phyloP scores from a whole-genome alignment of 2,329 filamentous ascomycete genomes.

The Aureobasidium pullulans region DNA sequence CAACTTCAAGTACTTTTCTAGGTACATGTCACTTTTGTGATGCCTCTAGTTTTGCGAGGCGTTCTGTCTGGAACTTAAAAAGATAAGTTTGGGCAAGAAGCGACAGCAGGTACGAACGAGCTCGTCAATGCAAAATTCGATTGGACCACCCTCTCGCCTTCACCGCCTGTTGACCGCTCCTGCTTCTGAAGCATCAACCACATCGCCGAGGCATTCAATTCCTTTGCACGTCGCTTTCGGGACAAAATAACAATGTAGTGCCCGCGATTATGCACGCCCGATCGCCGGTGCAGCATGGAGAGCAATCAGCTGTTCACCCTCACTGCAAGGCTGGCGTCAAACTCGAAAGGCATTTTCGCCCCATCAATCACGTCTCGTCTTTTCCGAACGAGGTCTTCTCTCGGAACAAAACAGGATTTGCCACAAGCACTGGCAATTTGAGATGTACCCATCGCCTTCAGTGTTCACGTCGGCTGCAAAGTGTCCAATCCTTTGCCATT shows the following conservation, averaged over 20 bases:
- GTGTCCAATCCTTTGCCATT: not conserved
- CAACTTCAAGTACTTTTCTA: not conserved
- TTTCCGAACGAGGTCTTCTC: not conserved
- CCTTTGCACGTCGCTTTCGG: not conserved
- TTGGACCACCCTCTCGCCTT: not conserved
- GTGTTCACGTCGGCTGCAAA: not conserved
- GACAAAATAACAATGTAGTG: not conserved
- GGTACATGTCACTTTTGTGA: constrained; percentile 9
- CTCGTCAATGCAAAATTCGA: not conserved
- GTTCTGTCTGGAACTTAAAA: not conserved
- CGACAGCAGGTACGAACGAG: not conserved
- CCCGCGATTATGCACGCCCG: not conserved
- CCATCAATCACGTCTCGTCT: not conserved
- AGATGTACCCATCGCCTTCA: not conserved
- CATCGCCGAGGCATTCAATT: constrained; percentile 3
- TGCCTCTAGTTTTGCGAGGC: not conserved
- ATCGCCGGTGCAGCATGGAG: constrained; percentile 5
- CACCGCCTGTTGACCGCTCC: constrained; percentile 12
- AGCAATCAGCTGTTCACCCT: constrained; percentile 10
- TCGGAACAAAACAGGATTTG: not conserved
- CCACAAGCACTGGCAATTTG: not conserved
- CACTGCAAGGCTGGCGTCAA: constrained; percentile 12
- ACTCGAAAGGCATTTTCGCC: not conserved
- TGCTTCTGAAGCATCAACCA: not conserved
- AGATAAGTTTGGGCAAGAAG: not conserved